Evolutionary conservation across 257 asterid species (phyloP).

Genomic region (Striga asiatica): DNA sequence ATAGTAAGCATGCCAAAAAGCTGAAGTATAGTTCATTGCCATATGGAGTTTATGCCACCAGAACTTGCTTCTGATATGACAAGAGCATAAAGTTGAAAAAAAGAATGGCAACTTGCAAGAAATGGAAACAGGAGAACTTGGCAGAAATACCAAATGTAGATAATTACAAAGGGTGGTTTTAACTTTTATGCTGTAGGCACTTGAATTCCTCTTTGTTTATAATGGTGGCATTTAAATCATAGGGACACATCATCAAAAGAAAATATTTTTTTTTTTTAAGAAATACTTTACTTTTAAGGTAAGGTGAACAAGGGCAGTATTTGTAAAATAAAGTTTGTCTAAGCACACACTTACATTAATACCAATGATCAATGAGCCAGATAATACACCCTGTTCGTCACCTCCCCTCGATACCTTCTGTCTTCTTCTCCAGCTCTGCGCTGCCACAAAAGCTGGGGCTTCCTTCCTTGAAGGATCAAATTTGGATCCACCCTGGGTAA

Average conservation of each 20-base stretch:
- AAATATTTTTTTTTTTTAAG: too few species aligned
- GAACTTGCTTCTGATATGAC: too few species aligned
- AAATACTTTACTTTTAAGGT: too few species aligned
- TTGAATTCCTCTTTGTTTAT: background rate
- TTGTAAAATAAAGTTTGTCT: background rate
- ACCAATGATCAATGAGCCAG: constrained; percentile 20
- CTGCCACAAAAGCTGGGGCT: constrained; percentile 20
- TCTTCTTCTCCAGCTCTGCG: constrained; percentile 29
- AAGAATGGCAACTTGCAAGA: too few species aligned
- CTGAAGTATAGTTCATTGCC: too few species aligned
- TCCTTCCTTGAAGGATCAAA: constrained; percentile 33
- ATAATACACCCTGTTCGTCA: constrained; percentile 18
- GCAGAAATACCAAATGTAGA: too few species aligned
- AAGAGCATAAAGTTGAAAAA: too few species aligned
- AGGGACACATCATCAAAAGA: constrained; percentile 3
- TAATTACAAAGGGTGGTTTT: too few species aligned
- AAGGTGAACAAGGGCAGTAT: background rate
- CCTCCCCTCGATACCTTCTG: constrained; percentile 26
- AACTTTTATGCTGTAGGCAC: background rate
- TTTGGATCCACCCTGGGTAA: constrained; percentile 21
- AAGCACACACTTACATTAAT: constrained; percentile 24
- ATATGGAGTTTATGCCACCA: too few species aligned
- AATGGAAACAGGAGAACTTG: too few species aligned
- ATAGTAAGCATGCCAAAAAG: too few species aligned
- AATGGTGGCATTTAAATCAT: background rate